phyloP scores from a whole-genome alignment of 306 rosid genomes.

The Hippophae tibetana region DNA sequence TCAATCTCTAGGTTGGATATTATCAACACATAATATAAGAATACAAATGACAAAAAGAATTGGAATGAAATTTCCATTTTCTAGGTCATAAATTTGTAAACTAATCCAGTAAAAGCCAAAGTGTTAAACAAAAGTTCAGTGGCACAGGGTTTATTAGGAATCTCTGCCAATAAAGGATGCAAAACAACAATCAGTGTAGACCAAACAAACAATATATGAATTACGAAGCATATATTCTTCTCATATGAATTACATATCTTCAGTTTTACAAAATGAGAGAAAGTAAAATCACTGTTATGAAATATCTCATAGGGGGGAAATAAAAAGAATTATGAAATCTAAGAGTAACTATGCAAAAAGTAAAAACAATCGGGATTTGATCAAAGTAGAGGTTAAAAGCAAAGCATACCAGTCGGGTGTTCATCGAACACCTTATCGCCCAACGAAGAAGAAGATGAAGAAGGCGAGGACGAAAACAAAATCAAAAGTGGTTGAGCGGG shows the following conservation, averaged over 20 bases:
- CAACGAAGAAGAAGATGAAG: too few species aligned
- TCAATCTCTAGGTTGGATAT: too few species aligned
- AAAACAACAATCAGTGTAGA: too few species aligned
- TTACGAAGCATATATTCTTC: not conserved
- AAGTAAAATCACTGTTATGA: not conserved
- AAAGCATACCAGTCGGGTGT: too few species aligned
- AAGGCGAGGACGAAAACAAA: too few species aligned
- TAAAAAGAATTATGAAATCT: not conserved
- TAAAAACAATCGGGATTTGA: too few species aligned
- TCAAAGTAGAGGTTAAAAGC: too few species aligned
- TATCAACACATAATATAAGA: not conserved
- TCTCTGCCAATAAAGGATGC: not conserved
- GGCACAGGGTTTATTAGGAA: conserved; percentile 17
- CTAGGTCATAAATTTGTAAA: conserved; percentile 12
- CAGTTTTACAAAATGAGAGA: conserved; percentile 5
- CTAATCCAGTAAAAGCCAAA: conserved; percentile 22
- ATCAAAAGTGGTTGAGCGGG: too few species aligned
- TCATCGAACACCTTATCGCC: too few species aligned
- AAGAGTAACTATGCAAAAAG: too few species aligned
- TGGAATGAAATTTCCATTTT: conserved; percentile 2
- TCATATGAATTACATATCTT: too few species aligned
- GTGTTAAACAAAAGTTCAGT: conserved; percentile 27
- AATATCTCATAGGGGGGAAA: not conserved
- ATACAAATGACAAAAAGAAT: not conserved
- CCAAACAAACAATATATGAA: too few species aligned